Percentiles rank a stretch among this genome's conserved stretches.
These are phyloP conservation scores for Fusarium nurragi DNA, from an alignment of 2,329 filamentous ascomycete genomes.

Conservation along the genomic window DNA sequence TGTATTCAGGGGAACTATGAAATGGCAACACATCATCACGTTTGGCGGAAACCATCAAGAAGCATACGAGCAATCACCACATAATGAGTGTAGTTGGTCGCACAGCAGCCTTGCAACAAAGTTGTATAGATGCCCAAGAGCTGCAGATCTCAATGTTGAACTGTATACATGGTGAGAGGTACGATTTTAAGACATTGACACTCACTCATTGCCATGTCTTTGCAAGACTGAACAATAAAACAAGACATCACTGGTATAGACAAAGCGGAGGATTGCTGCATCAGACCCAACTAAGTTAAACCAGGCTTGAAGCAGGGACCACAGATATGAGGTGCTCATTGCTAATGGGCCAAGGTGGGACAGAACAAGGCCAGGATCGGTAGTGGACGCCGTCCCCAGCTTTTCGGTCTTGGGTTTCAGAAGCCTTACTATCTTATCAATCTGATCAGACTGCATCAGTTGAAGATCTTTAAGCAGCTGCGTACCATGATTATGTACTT, in stretches of 20 bases:
- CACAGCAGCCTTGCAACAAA: neutral
- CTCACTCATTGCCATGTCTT: neutral
- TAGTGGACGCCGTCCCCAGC: conserved; percentile 27
- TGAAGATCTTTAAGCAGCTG: conserved; percentile 29
- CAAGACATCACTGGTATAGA: neutral
- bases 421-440: conserved; percentile 42
- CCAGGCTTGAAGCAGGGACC: neutral
- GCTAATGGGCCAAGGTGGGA: conserved; percentile 25
- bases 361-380: conserved; percentile 14
- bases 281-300: neutral
- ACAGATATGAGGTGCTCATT: conserved; percentile 15
- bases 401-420: conserved; percentile 18
- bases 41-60: neutral
- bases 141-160: neutral
- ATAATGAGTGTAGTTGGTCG: neutral
- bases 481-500: neutral
- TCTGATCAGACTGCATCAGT: conserved; percentile 44
- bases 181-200: neutral
- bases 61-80: neutral
- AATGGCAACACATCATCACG: neutral
- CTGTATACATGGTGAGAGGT: neutral
- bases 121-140: neutral
- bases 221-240: neutral
- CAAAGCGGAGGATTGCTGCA: neutral
- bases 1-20: neutral